phyloP scores from a whole-genome alignment of 768 basidiomycete species.

The Tylopilus cervinicoccineus region DNA sequence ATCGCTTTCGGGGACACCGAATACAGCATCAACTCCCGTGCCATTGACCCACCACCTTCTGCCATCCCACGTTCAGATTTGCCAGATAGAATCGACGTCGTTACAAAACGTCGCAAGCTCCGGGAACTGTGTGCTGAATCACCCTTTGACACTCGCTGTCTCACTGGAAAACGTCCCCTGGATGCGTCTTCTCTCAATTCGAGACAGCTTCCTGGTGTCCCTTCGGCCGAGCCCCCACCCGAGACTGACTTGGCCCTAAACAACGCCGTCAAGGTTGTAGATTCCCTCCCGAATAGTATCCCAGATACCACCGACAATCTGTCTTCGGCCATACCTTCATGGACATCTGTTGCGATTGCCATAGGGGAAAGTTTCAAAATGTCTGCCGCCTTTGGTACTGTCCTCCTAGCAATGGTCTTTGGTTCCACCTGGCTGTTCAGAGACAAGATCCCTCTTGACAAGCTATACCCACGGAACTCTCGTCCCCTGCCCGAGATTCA shows the following conservation, averaged over 20 bases:
- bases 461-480: slow-evolving; percentile 9
- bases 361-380: slow-evolving; percentile 14
- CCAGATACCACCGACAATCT: slow-evolving; percentile 15
- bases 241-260: slow-evolving; percentile 12
- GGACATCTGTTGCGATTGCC: slow-evolving; percentile 11
- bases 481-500: background rate
- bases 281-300: slow-evolving; percentile 15
- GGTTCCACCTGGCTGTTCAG: slow-evolving; percentile 25
- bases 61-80: slow-evolving; percentile 30
- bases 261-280: slow-evolving; percentile 10
- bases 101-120: slow-evolving; percentile 43
- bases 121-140: slow-evolving; percentile 37
- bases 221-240: slow-evolving; percentile 33
- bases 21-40: slow-evolving; percentile 27
- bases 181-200: slow-evolving; percentile 47
- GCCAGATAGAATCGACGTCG: slow-evolving; percentile 40
- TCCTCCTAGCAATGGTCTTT: slow-evolving; percentile 22
- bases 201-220: slow-evolving; percentile 59
- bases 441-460: slow-evolving; percentile 13
- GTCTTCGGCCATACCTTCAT: slow-evolving; percentile 11
- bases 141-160: slow-evolving; percentile 50
- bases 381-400: slow-evolving; percentile 17
- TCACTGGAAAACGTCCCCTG: slow-evolving; percentile 57
- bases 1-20: slow-evolving; percentile 63
- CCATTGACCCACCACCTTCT: slow-evolving; percentile 36